phyloP scores from a whole-genome alignment of 345 rosid species.

The Pistacia atlantica region DNA sequence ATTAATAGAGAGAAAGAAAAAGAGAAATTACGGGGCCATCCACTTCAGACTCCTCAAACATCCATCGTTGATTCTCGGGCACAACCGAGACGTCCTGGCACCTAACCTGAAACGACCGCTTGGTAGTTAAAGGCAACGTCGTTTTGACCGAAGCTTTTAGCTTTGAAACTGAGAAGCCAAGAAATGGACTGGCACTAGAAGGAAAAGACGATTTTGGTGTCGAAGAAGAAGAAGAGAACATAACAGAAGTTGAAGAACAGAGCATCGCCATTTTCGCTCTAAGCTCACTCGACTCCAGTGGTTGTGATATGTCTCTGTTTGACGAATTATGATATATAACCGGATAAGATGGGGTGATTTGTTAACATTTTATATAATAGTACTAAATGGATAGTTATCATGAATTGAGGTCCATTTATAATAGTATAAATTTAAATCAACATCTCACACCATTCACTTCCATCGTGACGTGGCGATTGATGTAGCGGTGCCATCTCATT shows the following conservation, averaged over 20 bases:
- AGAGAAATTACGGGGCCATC: conserved; percentile 59
- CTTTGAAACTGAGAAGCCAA: conserved; percentile 41
- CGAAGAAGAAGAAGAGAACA: conserved; percentile 36
- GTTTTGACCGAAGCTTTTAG: conserved; percentile 32
- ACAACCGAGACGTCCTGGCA: conserved; percentile 56
- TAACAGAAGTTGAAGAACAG: conserved; percentile 34
- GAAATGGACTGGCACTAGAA: conserved; percentile 35
- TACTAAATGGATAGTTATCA: too few relatives aligned
- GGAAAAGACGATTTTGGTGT: conserved; percentile 11
- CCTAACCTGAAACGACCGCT: conserved; percentile 41
- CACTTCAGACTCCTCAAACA: conserved; percentile 67
- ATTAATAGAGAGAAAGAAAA: not conserved
- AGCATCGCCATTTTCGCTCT: conserved; percentile 43
- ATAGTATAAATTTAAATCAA: too few relatives aligned
- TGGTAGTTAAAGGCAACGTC: conserved; percentile 23
- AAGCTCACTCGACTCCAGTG: not conserved
- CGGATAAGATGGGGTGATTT: conserved; percentile 40
- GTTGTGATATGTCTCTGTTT: conserved; percentile 7
- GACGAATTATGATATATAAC: not conserved
- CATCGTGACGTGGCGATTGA: too few relatives aligned
- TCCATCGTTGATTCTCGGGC: conserved; percentile 72
- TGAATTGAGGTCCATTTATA: too few relatives aligned
- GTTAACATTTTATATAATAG: too few relatives aligned
- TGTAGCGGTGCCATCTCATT: too few relatives aligned
- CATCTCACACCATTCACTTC: conserved; percentile 26